Base-by-base conservation (phyloP, 164 flowering plant genomes). In the Tinospora cordifolia region DNA sequence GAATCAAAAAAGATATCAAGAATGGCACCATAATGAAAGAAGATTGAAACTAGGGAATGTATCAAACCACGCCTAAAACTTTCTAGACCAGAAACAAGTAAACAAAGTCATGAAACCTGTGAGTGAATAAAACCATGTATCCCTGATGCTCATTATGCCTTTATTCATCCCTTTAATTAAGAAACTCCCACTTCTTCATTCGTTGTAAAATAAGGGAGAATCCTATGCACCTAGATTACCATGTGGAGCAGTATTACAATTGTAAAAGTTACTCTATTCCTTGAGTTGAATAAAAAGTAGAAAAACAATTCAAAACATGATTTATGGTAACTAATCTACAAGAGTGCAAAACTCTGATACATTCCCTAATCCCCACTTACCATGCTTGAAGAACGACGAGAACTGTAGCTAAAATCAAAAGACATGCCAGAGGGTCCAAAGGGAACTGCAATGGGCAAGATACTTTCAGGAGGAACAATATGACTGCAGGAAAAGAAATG, bases 401-500 rank as follows among this genome's bases (percentile, higher is more conserved):
- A 82, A 71, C 77, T 79, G 78, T 84, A 92, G 85, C 93, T 92
- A 78, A 95, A 95, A 82, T 95, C 99, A 75, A 91, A 90, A 71
- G 86, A 70, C 63, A 73, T 83, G 27, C 99, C 94, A 73, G 96
- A 84, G 24, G 99, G 99, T 14, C 99, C 99, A 75, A 75, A 82
- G 19, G 96, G 83, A 76, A 95, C 85, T 51, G 87, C 89, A 75
- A 90, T 73, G 38, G 99, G 97, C 77, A 95, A 77, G 73, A 95
- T 86, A 80, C 87, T 92, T 73, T 88, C 96, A 12, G 88, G 82
- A 54, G 99, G 93, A 71, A 92, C 82, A 79, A 92, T 90, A 72
- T 95, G 99, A 74, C 85, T 76, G 70, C 98, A 95, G 24, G 98
- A 88, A 77, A 95, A 95, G 81, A 95, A 91, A 66, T 84, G 85